Base-by-base conservation (phyloP, 2,329 filamentous ascomycete genomes). In the Fusarium sp. region DNA sequence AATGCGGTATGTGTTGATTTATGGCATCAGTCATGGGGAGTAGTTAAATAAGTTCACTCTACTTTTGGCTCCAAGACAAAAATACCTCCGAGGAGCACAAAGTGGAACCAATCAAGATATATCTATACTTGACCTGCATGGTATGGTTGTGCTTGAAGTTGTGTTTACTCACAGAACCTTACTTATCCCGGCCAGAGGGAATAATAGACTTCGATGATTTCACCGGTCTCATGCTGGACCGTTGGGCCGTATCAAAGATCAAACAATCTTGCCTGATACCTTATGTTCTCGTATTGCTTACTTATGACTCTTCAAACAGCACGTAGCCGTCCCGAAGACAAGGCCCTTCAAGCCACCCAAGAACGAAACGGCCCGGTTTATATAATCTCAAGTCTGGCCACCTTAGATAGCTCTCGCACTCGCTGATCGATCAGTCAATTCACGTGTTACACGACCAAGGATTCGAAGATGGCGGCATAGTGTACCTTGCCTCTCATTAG, bases 261-360 rank as follows among this genome's bases (percentile, higher is more conserved):
- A 45, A 55, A 48, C 44, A 45, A 41, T 57, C 25, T 65, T 69
- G 43, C 25, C 62, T 69, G 45, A 43, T 49, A 46, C 56, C 45
- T 49, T 44, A 52, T 18, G 4, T 46, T 31, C 50, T 71, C 65
- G 57, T 66, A 66, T 71, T 65, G 25, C 43, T 58, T 30, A 34
- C 45, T 13, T 42, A 8, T 28, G 34, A 14, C 65, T 58, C 23
- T 50, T 45, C 5, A 42, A 56, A 57, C 61, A 54, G 68, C 57
- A 71, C 45, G 53, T 28, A 69, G 61, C 68, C 69, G 68, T 71
- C 31, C 61, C 57, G 46, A 52, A 37, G 51, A 67, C 65, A 66
- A 63, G 65, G 68, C 28, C 48, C 43, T 43, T 44, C 45, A 69
- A 71, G 53, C 68, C 68, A 71, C 65, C 53, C 42, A 30, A 60